Evolutionary conservation across 345 rosid genomes (phyloP), one percentile per base, ranked within the genome.

Genomic region (Brassica juncea): DNA sequence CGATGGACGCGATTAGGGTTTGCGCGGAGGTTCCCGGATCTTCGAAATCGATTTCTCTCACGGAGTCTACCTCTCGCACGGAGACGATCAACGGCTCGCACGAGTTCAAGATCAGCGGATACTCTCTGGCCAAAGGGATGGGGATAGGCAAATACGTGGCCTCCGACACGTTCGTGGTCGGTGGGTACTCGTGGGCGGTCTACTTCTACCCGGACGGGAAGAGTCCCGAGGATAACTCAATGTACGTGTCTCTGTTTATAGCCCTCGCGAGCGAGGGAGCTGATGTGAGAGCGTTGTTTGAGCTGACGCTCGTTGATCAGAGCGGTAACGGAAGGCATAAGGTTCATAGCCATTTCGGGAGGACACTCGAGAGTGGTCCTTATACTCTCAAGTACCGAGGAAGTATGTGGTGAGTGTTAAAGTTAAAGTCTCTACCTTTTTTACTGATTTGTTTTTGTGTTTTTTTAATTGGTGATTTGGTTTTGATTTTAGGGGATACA

Each of bases 121-220:
- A 85, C 81, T 85, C 92, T 32, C 77, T 89, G 1, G 79, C 82
- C 12, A 91, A 89, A 81, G 94, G 97, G 61, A 84, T 88, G 87
- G 94, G 97, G 19, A 71, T 88, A n/a, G 92, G 92, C 44, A 89
- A 91, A 78, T 88, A 85, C 84, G 79, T 87, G n/a, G 87, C 92
- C 0, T 88, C 92, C 0, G 92, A 88, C 8, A 86, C 87, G 12
- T 91, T 91, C 70, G 27, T 73, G 64, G 87, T 91, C 0, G 97
- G 94, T 54, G 97, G 94, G 1, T 87, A 87, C 67, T 86, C 86
- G 3, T 89, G 97, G 97, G 97, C 92, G 15, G 73, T 91, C 76
- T 91, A 87, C 42, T 91, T 91, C 66, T 91, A 91, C 69, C 94
- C 94, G 4, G 97, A 91, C 73, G 97, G 97, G 1, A 91, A 91